Conservation (phyloP, 192 early-diverging fungal genomes). For the Cladochytrium replicatum region DNA sequence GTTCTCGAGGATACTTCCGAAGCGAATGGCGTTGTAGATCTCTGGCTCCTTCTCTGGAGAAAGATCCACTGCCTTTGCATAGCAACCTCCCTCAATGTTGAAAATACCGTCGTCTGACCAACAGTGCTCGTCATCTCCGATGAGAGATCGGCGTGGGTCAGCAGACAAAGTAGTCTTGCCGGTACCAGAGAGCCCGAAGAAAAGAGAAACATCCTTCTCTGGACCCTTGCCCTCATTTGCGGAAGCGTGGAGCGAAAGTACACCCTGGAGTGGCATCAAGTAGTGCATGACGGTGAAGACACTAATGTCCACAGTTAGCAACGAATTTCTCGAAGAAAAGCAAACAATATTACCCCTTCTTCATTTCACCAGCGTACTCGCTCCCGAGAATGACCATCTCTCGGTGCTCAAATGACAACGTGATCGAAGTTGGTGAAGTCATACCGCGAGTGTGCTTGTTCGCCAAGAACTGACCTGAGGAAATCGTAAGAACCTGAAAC, state of each 20-base stretch:
- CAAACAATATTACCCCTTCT: constrained; percentile 67
- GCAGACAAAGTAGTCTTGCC: constrained; percentile 98
- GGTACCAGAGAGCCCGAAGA: constrained; percentile 97
- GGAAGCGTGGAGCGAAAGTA: constrained; percentile 83
- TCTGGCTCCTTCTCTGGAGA: constrained; percentile 96
- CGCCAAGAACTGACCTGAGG: constrained; percentile 87
- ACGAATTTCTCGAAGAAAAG: neutral
- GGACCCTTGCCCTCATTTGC: constrained; percentile 93
- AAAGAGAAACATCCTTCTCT: constrained; percentile 83
- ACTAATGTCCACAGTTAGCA: constrained; percentile 1
- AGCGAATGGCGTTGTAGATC: constrained; percentile 93
- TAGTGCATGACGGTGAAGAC: constrained; percentile 99
- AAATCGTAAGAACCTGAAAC: neutral
- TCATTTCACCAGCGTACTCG: constrained; percentile 99
- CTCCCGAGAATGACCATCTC: constrained; percentile 99
- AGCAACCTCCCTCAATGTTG: constrained; percentile 99
- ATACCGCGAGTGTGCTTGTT: constrained; percentile 91
- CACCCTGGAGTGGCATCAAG: constrained; percentile 89
- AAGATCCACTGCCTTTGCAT: constrained; percentile 94
- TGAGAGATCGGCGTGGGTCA: constrained; percentile 82
- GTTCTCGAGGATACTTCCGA: constrained; percentile 89
- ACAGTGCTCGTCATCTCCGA: constrained; percentile 99
- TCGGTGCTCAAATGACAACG: constrained; percentile 81
- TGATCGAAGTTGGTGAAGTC: constrained; percentile 87
- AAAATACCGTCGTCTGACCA: constrained; percentile 96